phyloP scores from a whole-genome alignment of 78 protist species.

The Dictyostelium firmibasis region DNA sequence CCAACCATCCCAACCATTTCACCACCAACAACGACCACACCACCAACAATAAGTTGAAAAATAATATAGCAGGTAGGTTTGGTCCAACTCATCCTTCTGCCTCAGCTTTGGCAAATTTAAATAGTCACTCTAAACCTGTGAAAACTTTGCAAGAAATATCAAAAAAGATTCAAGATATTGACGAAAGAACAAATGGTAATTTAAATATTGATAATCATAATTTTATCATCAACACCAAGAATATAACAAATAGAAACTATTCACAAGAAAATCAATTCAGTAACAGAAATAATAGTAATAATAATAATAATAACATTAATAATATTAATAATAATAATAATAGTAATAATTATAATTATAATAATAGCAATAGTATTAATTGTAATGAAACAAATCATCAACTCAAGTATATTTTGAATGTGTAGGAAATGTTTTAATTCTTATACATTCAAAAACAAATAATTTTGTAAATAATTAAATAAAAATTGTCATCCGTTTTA shows the following conservation, averaged over 20 bases:
- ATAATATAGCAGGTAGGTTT: background rate
- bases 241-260: background rate
- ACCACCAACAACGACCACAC: background rate
- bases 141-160: background rate
- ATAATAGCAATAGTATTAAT: background rate
- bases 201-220: background rate
- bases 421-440: background rate
- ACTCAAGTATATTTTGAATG: background rate
- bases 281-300: background rate
- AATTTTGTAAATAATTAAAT: background rate
- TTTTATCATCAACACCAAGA: background rate
- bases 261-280: background rate
- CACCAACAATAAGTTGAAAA: background rate
- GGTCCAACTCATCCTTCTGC: background rate
- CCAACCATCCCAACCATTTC: background rate
- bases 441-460: no score
- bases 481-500: background rate
- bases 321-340: background rate
- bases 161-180: background rate
- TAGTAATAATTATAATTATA: background rate
- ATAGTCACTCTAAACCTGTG: background rate
- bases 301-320: background rate
- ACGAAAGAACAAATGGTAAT: background rate
- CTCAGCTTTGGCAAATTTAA: background rate
- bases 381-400: background rate